These are phyloP conservation scores for Daldinia caldariorum DNA, from an alignment of 495 filamentous ascomycete species.

Conservation along the genomic window DNA sequence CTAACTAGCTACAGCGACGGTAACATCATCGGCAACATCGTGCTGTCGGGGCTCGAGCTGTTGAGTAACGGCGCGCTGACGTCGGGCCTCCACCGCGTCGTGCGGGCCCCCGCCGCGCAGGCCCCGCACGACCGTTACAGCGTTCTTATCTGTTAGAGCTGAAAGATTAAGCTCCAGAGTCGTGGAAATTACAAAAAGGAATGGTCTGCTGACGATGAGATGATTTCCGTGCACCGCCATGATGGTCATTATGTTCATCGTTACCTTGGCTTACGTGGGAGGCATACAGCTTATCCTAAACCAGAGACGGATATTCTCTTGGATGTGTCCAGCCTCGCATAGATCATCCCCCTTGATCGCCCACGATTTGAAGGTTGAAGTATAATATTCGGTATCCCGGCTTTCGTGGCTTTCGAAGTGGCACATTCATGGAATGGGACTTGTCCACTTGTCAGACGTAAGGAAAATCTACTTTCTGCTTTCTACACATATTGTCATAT, in stretches of 20 bases:
- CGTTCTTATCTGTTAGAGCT: no score
- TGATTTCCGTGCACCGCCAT: conserved; percentile 7
- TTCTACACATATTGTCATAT: no score
- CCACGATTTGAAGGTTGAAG: conserved; percentile 6
- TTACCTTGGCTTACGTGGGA: not conserved
- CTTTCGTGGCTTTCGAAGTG: not conserved
- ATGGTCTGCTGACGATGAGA: conserved; percentile 33
- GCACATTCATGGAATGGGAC: not conserved
- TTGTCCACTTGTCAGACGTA: no score
- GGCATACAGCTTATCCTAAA: not conserved
- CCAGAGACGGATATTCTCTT: not conserved
- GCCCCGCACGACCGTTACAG: no score
- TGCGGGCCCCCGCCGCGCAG: no score
- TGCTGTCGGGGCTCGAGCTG: no score
- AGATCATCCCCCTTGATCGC: conserved; percentile 23
- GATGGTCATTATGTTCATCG: not conserved
- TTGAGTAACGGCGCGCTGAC: no score
- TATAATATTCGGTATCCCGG: not conserved
- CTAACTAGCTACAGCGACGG: no score
- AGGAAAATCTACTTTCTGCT: no score
- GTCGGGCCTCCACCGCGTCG: no score
- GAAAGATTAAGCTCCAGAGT: no score
- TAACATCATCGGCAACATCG: no score
- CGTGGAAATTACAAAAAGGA: conserved; percentile 27
- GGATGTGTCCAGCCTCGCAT: conserved; percentile 28